Evolutionary conservation across 1,284 basidiomycete species (phyloP).

Genomic region (Peniophora sp.): DNA sequence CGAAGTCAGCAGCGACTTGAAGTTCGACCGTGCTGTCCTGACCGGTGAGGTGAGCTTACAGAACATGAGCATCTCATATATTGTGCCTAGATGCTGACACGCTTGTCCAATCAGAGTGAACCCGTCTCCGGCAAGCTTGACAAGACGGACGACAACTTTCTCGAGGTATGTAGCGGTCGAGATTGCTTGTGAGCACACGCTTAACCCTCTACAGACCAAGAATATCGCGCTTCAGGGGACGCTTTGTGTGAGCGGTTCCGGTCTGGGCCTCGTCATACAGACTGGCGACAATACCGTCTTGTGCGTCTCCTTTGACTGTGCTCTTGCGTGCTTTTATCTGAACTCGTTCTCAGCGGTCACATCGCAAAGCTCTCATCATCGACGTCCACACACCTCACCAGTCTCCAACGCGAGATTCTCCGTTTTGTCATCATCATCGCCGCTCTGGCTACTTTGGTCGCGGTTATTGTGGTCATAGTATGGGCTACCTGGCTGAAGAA

Average conservation of each 20-base stretch:
- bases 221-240: slow-evolving; percentile 61
- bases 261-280: slow-evolving; percentile 44
- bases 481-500: slow-evolving; percentile 45
- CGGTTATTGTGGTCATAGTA: slow-evolving; percentile 45
- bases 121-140: slow-evolving; percentile 33
- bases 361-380: slow-evolving; percentile 46
- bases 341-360: slow-evolving; percentile 31
- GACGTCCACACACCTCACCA: slow-evolving; percentile 31
- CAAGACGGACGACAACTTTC: slow-evolving; percentile 33
- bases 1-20: slow-evolving; percentile 46
- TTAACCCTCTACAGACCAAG: slow-evolving; percentile 27
- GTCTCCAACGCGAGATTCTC: slow-evolving; percentile 34
- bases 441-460: slow-evolving; percentile 31
- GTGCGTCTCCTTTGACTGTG: slow-evolving; percentile 9
- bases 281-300: slow-evolving; percentile 50
- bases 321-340: not conserved
- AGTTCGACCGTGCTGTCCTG: slow-evolving; percentile 53
- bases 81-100: not conserved
- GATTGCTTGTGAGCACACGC: not conserved
- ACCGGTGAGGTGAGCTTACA: slow-evolving; percentile 43
- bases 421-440: slow-evolving; percentile 37
- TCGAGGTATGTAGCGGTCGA: slow-evolving; percentile 14
- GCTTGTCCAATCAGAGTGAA: slow-evolving; percentile 19
- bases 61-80: not conserved
- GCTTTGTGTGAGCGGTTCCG: slow-evolving; percentile 48